Evolutionary conservation across 2,329 filamentous ascomycete species (phyloP).

Genomic region (Fusarium illudens): DNA sequence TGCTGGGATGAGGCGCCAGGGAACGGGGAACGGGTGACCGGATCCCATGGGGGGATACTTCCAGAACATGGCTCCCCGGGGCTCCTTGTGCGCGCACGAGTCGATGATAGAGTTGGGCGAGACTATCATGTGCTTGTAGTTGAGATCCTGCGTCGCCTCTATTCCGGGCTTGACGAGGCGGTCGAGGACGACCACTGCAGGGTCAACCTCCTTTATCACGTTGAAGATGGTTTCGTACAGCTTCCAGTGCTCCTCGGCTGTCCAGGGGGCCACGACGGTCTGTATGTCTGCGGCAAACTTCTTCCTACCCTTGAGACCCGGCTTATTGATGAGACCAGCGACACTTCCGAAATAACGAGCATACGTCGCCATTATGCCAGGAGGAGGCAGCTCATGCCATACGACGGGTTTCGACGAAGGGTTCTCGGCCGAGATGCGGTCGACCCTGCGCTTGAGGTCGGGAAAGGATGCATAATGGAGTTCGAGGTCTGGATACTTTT

Average conservation of each 20-base stretch:
- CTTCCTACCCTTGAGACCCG: slow-evolving; percentile 30
- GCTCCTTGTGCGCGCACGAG: slow-evolving; percentile 50
- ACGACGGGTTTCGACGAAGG: slow-evolving; percentile 21
- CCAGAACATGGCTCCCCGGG: slow-evolving; percentile 48
- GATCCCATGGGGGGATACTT: slow-evolving; percentile 52
- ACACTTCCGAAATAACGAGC: slow-evolving; percentile 17
- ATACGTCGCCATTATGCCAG: slow-evolving; percentile 14
- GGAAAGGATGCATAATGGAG: slow-evolving; percentile 48
- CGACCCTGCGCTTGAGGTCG: slow-evolving; percentile 18
- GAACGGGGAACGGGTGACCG: slow-evolving; percentile 55
- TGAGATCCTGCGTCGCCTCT: slow-evolving; percentile 34
- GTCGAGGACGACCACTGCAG: slow-evolving; percentile 47
- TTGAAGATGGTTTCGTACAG: slow-evolving; percentile 39
- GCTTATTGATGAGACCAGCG: slow-evolving; percentile 29
- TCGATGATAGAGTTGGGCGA: slow-evolving; percentile 56
- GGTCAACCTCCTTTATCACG: slow-evolving; percentile 45
- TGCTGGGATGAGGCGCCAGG: slow-evolving; percentile 50
- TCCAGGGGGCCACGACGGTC: slow-evolving; percentile 42
- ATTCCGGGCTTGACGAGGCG: slow-evolving; percentile 41
- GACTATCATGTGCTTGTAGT: slow-evolving; percentile 48
- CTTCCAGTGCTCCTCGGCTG: slow-evolving; percentile 41
- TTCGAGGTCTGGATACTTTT: slow-evolving; percentile 43
- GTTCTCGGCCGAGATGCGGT: slow-evolving; percentile 25
- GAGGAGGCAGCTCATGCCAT: slow-evolving; percentile 40
- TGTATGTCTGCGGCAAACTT: slow-evolving; percentile 24